Conservation (phyloP, 305 asterid species). For the Fraxinus ornus region DNA sequence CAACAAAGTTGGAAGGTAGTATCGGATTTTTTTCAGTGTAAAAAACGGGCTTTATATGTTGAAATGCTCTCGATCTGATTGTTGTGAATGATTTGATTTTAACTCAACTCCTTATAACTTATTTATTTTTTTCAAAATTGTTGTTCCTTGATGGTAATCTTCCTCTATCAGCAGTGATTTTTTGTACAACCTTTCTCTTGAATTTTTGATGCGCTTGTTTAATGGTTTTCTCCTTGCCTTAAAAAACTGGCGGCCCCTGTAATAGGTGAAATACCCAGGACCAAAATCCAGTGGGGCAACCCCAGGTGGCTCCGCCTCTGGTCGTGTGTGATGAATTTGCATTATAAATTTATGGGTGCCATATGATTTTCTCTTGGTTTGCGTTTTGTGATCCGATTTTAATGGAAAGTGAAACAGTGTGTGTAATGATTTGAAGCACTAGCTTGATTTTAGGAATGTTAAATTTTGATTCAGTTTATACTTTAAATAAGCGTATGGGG, state of each 20-base stretch:
- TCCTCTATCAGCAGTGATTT: not conserved
- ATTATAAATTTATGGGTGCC: slow-evolving; percentile 5
- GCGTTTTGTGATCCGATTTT: slow-evolving; percentile 54
- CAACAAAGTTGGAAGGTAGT: not conserved
- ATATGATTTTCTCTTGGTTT: slow-evolving; percentile 25
- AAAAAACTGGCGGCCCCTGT: not conserved
- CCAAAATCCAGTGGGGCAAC: not conserved
- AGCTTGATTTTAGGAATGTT: slow-evolving; percentile 1
- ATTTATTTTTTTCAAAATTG: no score
- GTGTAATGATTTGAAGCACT: slow-evolving; percentile 27
- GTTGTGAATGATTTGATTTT: not conserved
- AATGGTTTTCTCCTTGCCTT: not conserved
- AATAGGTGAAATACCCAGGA: not conserved
- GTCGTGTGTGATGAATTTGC: not conserved
- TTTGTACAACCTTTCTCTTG: not conserved
- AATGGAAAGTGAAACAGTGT: slow-evolving; percentile 30
- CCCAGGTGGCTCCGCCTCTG: not conserved
- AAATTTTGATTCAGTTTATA: slow-evolving; percentile 16
- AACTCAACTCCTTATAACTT: not conserved
- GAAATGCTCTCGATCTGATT: not conserved
- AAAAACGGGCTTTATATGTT: not conserved
- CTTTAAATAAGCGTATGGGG: slow-evolving; percentile 20
- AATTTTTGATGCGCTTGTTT: not conserved
- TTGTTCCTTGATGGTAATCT: not conserved
- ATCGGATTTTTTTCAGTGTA: not conserved